phyloP scores from a whole-genome alignment of 257 asterid genomes.

The Fraxinus americana region DNA sequence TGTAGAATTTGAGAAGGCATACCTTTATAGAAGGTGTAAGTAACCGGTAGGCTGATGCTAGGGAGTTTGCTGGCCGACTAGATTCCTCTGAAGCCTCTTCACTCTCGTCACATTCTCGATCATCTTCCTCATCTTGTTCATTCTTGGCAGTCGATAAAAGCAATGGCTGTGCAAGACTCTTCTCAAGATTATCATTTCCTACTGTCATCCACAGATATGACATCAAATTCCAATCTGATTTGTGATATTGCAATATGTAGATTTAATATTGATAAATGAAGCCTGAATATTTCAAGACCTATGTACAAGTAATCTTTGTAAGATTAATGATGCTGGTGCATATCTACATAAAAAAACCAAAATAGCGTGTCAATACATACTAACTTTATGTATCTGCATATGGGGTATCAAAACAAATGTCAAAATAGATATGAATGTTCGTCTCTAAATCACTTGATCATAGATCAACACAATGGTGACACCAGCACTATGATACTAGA shows the following conservation, averaged over 20 bases:
- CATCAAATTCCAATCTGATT: slow-evolving; percentile 20
- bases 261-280: not conserved
- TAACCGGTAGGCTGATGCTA: slow-evolving; percentile 74
- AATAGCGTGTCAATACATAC: not conserved
- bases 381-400: not conserved
- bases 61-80: slow-evolving; percentile 77
- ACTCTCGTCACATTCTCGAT: slow-evolving; percentile 74
- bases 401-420: not conserved
- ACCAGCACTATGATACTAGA: not conserved
- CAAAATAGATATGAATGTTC: not conserved
- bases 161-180: slow-evolving; percentile 76
- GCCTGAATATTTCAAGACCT: not conserved
- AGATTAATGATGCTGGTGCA: not conserved
- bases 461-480: not conserved
- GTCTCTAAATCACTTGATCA: not conserved
- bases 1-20: slow-evolving; percentile 5
- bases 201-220: slow-evolving; percentile 35
- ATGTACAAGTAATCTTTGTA: not conserved
- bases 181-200: slow-evolving; percentile 68
- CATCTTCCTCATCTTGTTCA: slow-evolving; percentile 61
- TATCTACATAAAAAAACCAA: not conserved
- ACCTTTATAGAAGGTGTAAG: slow-evolving; percentile 98
- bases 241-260: not conserved
- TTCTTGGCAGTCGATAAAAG: slow-evolving; percentile 51
- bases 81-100: slow-evolving; percentile 83